Conservation (phyloP, 352 stramenopile genomes). For the Phytophthora ramorum region DNA sequence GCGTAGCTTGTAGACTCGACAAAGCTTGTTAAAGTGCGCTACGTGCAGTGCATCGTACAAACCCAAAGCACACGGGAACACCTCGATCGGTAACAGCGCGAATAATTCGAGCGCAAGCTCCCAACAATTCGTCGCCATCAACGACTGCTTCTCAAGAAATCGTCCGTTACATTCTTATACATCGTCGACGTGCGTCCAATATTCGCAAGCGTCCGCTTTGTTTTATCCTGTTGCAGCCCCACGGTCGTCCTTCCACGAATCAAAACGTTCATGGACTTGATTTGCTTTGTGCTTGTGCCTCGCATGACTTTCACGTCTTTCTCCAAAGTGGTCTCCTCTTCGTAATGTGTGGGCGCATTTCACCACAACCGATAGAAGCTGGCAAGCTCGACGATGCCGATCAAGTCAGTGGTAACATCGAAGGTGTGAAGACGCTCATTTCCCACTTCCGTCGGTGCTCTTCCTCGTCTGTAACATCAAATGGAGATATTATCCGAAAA, state of each 20-base stretch:
- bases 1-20: constrained; percentile 48
- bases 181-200: constrained; percentile 32
- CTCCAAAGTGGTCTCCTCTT: constrained; percentile 51
- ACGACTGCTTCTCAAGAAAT: not conserved
- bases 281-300: constrained; percentile 24
- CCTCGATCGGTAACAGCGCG: constrained; percentile 58
- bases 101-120: constrained; percentile 50
- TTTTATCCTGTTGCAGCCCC: constrained; percentile 15
- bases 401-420: constrained; percentile 47
- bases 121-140: constrained; percentile 26
- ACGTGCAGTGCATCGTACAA: constrained; percentile 62
- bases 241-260: constrained; percentile 1
- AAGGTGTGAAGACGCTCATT: constrained; percentile 47
- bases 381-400: constrained; percentile 49
- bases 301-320: constrained; percentile 57
- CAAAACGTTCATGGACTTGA: constrained; percentile 31
- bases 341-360: constrained; percentile 52
- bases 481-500: constrained; percentile 66
- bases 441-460: constrained; percentile 42
- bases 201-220: constrained; percentile 52
- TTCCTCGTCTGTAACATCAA: constrained; percentile 17
- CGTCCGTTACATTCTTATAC: not conserved
- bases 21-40: constrained; percentile 58
- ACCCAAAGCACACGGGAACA: constrained; percentile 38
- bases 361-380: constrained; percentile 48